These are phyloP conservation scores for Trichosporon coremiiforme DNA, from an alignment of 1,284 basidiomycete species.

Conservation along the genomic window DNA sequence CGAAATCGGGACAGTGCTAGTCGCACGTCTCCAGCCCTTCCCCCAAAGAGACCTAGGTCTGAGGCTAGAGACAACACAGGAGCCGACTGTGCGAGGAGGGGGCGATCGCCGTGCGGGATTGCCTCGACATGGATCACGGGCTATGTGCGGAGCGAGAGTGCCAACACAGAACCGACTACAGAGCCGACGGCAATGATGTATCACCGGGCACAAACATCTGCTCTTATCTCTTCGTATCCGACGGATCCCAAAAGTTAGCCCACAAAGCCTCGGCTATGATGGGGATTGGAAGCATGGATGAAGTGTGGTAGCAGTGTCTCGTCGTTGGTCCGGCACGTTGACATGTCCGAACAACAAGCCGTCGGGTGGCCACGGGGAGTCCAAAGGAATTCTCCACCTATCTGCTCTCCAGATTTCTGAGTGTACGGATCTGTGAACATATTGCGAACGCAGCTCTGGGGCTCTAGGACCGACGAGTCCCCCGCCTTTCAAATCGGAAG, in stretches of 20 bases:
- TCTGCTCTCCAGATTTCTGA: no score
- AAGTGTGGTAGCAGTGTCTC: not conserved
- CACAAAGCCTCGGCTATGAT: not conserved
- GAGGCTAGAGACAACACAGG: not conserved
- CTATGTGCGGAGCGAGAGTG: not conserved
- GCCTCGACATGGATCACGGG: no score
- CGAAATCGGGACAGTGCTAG: not conserved
- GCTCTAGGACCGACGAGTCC: no score
- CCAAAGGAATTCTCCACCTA: no score
- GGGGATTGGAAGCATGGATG: not conserved
- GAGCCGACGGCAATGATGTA: not conserved
- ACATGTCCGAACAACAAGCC: not conserved
- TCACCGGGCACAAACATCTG: not conserved
- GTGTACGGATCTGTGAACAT: no score
- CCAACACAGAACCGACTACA: not conserved
- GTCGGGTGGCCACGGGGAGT: not conserved
- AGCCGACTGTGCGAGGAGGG: not conserved
- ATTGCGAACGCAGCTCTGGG: no score
- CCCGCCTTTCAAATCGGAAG: no score
- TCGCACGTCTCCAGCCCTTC: not conserved
- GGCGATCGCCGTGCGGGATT: not conserved
- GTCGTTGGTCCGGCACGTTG: not conserved
- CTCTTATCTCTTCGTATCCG: not conserved
- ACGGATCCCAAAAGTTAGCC: not conserved
- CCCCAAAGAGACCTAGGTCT: not conserved